These are phyloP conservation scores for Aspergillus mulundensis DNA, from an alignment of 495 filamentous ascomycete species.

Conservation along the genomic window DNA sequence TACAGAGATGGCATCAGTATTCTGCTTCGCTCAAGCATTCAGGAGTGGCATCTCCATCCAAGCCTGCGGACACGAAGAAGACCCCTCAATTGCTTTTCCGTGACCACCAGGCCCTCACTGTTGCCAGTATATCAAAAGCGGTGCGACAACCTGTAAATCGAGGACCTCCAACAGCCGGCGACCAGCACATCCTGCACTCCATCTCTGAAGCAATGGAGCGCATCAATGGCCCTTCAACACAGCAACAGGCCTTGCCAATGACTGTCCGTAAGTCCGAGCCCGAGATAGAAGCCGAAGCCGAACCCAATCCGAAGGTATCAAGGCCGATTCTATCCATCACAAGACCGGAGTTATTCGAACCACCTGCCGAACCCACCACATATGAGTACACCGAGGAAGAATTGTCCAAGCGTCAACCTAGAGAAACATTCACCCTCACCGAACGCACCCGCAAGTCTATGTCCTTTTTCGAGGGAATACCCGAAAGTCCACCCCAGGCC, in stretches of 20 bases:
- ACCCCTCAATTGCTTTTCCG: conserved; percentile 27
- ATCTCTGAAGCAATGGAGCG: conserved; percentile 53
- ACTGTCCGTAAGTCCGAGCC: no score
- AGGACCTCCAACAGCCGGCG: conserved; percentile 41
- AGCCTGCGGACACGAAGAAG: background rate
- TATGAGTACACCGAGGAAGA: background rate
- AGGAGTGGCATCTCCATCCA: conserved; percentile 7
- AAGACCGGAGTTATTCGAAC: background rate
- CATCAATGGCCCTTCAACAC: conserved; percentile 42
- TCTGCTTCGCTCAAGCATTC: conserved; percentile 34
- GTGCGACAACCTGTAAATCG: conserved; percentile 38
- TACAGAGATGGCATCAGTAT: conserved; percentile 72
- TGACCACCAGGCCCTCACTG: conserved; percentile 37
- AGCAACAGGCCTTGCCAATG: background rate
- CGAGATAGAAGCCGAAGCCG: conserved; percentile 1
- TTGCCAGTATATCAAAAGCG: conserved; percentile 41
- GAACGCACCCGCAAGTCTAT: conserved; percentile 76
- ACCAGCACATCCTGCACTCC: conserved; percentile 49
- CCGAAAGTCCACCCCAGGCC: background rate
- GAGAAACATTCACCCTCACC: conserved; percentile 41
- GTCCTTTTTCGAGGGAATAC: conserved; percentile 25
- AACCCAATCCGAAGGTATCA: conserved; percentile 10
- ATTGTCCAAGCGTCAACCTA: background rate
- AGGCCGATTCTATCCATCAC: conserved; percentile 18
- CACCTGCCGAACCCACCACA: conserved; percentile 5